Evolutionary conservation across 1,284 basidiomycete genomes (phyloP).

Genomic region (Blastosporella zonata): DNA sequence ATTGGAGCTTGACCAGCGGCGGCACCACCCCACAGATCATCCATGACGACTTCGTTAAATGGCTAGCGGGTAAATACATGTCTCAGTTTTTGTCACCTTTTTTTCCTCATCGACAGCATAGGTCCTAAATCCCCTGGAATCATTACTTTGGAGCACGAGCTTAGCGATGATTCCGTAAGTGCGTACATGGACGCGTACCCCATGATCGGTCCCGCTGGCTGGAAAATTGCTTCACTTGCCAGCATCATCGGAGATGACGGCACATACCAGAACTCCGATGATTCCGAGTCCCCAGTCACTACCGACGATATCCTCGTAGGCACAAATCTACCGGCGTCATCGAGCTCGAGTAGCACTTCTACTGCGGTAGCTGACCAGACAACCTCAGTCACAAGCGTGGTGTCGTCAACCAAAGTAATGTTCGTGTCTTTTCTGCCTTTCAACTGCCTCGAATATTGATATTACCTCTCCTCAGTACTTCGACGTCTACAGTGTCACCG

Average conservation of each 20-base stretch:
- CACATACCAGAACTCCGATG: conserved; percentile 54
- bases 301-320: conserved; percentile 11
- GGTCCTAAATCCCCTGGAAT: conserved; percentile 73
- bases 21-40: conserved; percentile 45
- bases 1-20: conserved; percentile 56
- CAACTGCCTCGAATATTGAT: background rate
- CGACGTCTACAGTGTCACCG: background rate
- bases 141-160: conserved; percentile 83
- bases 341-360: background rate
- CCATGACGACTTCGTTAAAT: conserved; percentile 45
- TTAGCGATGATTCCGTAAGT: conserved; percentile 57
- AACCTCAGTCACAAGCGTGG: background rate
- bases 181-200: conserved; percentile 73
- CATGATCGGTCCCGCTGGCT: conserved; percentile 60
- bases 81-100: background rate
- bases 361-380: conserved; percentile 3
- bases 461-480: background rate
- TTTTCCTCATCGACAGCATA: conserved; percentile 21
- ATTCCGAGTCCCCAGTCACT: conserved; percentile 24
- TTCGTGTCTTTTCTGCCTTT: background rate
- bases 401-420: background rate
- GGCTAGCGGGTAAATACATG: conserved; percentile 48
- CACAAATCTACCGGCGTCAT: background rate
- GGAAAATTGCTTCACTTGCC: conserved; percentile 61
- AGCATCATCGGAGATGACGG: conserved; percentile 41